Percentiles rank a stretch among this genome's conserved stretches.
phyloP scores from a whole-genome alignment of 192 early-diverging fungal genomes.

The Entophlyctis helioformis region DNA sequence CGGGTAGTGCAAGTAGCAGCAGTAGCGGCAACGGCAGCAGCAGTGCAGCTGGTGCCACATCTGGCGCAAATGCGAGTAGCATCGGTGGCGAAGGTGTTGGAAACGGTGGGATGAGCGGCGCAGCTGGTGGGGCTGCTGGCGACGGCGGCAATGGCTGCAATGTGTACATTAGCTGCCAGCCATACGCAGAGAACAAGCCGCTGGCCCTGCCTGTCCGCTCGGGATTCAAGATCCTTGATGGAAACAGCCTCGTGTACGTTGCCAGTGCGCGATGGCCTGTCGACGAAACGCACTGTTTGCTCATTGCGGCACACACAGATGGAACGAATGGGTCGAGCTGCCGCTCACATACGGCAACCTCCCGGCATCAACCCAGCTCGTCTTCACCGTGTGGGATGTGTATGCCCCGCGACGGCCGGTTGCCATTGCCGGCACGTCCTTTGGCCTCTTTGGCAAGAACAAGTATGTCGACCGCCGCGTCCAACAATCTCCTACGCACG shows the following conservation, averaged over 20 bases:
- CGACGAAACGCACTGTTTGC: neutral
- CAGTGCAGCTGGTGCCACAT: no score
- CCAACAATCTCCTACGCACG: neutral
- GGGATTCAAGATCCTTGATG: conserved; percentile 28
- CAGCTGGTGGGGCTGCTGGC: neutral
- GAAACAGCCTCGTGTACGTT: neutral
- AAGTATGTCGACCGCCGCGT: conserved; percentile 31
- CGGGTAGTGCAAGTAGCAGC: no score
- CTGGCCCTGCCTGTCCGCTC: conserved; percentile 55
- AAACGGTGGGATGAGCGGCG: neutral
- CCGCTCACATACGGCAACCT: conserved; percentile 82
- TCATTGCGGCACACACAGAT: conserved; percentile 26
- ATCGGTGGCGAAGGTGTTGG: no score
- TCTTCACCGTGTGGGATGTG: conserved; percentile 71
- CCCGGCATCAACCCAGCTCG: conserved; percentile 54
- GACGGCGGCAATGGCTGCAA: neutral
- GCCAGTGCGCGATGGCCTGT: conserved; percentile 3
- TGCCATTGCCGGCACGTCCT: conserved; percentile 64
- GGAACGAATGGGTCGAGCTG: conserved; percentile 89
- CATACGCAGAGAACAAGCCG: conserved; percentile 58
- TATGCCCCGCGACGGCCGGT: conserved; percentile 59
- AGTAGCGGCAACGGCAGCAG: no score
- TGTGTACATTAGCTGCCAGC: conserved; percentile 41
- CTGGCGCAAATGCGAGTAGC: no score
- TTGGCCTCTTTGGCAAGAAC: conserved; percentile 71